Evolutionary conservation across 1,139 yeast genomes (phyloP).

Genomic region (Kurtzmaniella quercitrusa): DNA sequence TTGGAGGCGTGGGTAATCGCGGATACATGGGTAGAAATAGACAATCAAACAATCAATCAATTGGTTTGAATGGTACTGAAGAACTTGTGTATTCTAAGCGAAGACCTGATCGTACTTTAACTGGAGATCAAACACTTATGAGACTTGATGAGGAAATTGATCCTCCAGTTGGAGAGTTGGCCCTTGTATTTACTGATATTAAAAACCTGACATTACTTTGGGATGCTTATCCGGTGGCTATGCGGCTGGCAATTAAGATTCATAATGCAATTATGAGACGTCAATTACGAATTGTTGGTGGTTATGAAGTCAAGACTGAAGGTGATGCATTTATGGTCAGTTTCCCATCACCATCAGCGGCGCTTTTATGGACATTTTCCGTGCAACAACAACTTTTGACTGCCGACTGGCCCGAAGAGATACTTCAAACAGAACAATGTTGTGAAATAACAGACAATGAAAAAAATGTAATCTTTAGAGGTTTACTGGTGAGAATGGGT

Average conservation of each 20-base stretch:
- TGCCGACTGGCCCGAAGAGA: slow-evolving; percentile 96
- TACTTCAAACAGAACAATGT: slow-evolving; percentile 80
- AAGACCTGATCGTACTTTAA: slow-evolving; percentile 31
- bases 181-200: slow-evolving; percentile 96
- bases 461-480: slow-evolving; percentile 68
- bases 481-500: slow-evolving; percentile 95
- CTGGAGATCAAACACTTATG: slow-evolving; percentile 78
- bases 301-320: slow-evolving; percentile 97
- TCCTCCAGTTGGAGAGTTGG: slow-evolving; percentile 92
- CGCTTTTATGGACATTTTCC: slow-evolving; percentile 89
- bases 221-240: slow-evolving; percentile 91
- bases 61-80: background rate
- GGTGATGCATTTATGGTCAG: slow-evolving; percentile 99
- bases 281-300: slow-evolving; percentile 87
- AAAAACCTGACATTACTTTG: slow-evolving; percentile 89
- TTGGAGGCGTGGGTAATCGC: slow-evolving; percentile 3
- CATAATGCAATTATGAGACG: slow-evolving; percentile 95
- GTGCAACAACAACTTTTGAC: slow-evolving; percentile 79
- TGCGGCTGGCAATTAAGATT: slow-evolving; percentile 94
- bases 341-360: slow-evolving; percentile 88
- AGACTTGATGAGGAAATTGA: slow-evolving; percentile 87
- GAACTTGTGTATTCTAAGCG: slow-evolving; percentile 36
- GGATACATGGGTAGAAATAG: background rate
- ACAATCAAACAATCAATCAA: slow-evolving; percentile 3
- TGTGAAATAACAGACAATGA: slow-evolving; percentile 70